These are phyloP conservation scores for Prosopis cineraria DNA, from an alignment of 306 rosid species.

Conservation along the genomic window DNA sequence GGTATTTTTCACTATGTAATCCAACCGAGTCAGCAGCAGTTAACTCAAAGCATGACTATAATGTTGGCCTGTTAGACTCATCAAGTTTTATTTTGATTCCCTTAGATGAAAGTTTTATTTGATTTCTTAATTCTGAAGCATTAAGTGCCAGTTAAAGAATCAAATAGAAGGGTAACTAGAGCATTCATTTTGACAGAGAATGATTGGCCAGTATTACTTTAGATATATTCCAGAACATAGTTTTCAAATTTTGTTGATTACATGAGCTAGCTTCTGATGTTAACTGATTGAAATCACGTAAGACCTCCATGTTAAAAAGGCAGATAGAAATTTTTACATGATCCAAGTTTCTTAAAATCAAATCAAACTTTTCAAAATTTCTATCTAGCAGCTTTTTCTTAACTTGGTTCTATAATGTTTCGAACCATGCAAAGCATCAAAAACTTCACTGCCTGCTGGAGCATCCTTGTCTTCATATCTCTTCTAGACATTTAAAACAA, in stretches of 20 bases:
- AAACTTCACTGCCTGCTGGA: neutral
- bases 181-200: neutral
- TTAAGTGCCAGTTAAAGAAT: neutral
- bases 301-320: neutral
- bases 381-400: neutral
- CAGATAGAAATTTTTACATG: slow-evolving; percentile 1
- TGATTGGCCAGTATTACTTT: neutral
- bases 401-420: neutral
- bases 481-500: neutral
- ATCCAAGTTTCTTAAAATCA: neutral
- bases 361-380: neutral
- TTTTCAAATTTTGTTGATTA: neutral
- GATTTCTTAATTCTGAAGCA: neutral
- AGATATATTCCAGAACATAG: neutral
- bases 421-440: neutral
- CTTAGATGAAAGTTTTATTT: neutral
- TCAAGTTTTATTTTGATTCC: neutral
- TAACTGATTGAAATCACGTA: neutral
- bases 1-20: neutral
- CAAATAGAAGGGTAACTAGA: neutral
- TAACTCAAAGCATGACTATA: neutral
- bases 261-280: neutral
- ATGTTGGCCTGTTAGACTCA: neutral
- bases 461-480: neutral
- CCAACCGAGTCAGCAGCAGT: neutral